phyloP scores from a whole-genome alignment of 2,329 filamentous ascomycete genomes.

The Colletotrichum magnum region DNA sequence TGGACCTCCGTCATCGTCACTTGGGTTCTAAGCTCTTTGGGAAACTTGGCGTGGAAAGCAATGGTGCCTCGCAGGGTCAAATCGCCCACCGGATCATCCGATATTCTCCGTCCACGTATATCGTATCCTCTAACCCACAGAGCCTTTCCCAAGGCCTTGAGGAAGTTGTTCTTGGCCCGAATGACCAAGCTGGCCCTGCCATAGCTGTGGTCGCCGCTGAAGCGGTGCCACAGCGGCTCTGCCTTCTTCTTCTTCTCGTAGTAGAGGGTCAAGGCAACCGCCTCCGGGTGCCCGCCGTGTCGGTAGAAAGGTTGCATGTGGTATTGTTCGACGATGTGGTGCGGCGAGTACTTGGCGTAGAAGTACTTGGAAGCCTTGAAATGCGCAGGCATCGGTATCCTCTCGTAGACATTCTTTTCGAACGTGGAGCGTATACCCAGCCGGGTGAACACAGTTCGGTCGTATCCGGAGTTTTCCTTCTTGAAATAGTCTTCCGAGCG shows the following conservation, averaged over 20 bases:
- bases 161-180: background rate
- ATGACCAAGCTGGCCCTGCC: slow-evolving; percentile 15
- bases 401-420: background rate
- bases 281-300: slow-evolving; percentile 4
- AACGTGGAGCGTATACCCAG: background rate
- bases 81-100: background rate
- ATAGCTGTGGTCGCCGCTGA: background rate
- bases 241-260: slow-evolving; percentile 27
- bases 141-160: slow-evolving; percentile 13
- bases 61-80: slow-evolving; percentile 20
- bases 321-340: slow-evolving; percentile 17
- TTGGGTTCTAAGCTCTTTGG: background rate
- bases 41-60: background rate
- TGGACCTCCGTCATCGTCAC: slow-evolving; percentile 21
- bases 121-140: slow-evolving; percentile 27
- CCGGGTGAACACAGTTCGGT: too few species aligned
- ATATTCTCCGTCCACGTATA: slow-evolving; percentile 9
- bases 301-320: background rate
- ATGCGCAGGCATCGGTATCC: background rate
- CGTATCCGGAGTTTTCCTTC: too few species aligned
- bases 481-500: too few species aligned
- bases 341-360: slow-evolving; percentile 1
- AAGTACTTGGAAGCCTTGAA: background rate
- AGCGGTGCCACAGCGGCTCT: slow-evolving; percentile 22
- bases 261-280: background rate